Evolutionary conservation across 2,329 filamentous ascomycete genomes (phyloP).

Genomic region (Cyphellophora attinorum): DNA sequence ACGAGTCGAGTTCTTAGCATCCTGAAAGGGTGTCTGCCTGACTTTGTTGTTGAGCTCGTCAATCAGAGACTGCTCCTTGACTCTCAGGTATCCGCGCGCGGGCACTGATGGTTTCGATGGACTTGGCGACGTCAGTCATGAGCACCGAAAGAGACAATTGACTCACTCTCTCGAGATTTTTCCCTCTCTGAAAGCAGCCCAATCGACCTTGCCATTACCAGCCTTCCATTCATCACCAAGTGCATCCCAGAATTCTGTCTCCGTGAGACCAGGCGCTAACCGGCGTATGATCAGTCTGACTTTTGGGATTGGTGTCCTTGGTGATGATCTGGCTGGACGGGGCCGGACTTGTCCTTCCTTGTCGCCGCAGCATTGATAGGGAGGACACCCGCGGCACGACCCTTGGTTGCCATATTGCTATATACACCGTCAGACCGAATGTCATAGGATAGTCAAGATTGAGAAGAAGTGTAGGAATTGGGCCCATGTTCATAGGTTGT

Average conservation of each 20-base stretch:
- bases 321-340: conserved; percentile 31
- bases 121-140: conserved; percentile 33
- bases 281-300: conserved; percentile 79
- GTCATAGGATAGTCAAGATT: too few relatives aligned
- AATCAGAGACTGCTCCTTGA: conserved; percentile 63
- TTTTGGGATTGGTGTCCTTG: conserved; percentile 45
- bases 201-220: conserved; percentile 76
- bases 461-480: too few relatives aligned
- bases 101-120: conserved; percentile 78
- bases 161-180: conserved; percentile 78
- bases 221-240: conserved; percentile 73
- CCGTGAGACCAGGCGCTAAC: conserved; percentile 75
- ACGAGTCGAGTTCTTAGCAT: conserved; percentile 67
- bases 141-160: conserved; percentile 1
- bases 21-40: conserved; percentile 61
- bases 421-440: neutral
- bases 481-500: neutral
- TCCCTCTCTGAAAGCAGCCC: conserved; percentile 62
- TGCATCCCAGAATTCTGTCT: conserved; percentile 61
- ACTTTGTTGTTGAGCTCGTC: conserved; percentile 60
- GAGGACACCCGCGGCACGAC: conserved; percentile 41
- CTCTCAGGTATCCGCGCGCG: conserved; percentile 70
- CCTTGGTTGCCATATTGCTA: conserved; percentile 6
- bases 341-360: conserved; percentile 22
- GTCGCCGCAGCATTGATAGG: conserved; percentile 40